Percentiles rank a stretch among this genome's conserved stretches.
Conservation (phyloP, 768 basidiomycete genomes). For the Boletus pseudo-olivaceus region DNA sequence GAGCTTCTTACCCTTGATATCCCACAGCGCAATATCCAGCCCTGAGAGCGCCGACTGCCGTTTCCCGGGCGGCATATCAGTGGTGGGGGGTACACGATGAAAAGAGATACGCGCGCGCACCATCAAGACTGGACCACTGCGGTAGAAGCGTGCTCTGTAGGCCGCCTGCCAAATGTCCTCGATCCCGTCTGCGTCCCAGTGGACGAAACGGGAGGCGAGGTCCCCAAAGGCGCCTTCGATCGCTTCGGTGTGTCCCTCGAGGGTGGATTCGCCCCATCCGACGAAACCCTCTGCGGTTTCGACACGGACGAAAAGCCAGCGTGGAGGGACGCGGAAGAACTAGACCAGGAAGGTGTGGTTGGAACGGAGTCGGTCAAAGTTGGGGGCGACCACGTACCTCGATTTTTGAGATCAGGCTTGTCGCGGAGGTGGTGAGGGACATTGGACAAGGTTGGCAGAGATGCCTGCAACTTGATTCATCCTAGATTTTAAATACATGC, state of each 20-base stretch:
- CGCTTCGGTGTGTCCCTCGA: slow-evolving; percentile 72
- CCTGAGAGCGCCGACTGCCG: slow-evolving; percentile 51
- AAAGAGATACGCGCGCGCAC: slow-evolving; percentile 22
- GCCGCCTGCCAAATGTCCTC: slow-evolving; percentile 72
- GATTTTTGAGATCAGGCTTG: slow-evolving; percentile 27
- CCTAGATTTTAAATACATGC: background rate
- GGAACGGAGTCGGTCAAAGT: no score
- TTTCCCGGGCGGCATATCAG: background rate
- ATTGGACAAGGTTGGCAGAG: slow-evolving; percentile 1
- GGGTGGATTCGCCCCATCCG: slow-evolving; percentile 74
- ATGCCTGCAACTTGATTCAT: background rate
- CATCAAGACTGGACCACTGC: slow-evolving; percentile 71
- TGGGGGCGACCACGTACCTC: slow-evolving; percentile 9
- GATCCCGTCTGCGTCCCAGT: slow-evolving; percentile 61
- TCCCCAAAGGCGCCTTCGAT: slow-evolving; percentile 64
- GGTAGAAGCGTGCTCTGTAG: slow-evolving; percentile 67
- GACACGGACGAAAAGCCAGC: slow-evolving; percentile 74
- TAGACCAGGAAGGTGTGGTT: slow-evolving; percentile 14
- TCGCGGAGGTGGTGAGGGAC: slow-evolving; percentile 11
- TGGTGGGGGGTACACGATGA: no score
- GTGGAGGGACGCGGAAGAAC: slow-evolving; percentile 66
- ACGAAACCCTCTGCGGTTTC: slow-evolving; percentile 59
- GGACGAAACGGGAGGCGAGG: slow-evolving; percentile 55
- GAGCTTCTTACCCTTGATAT: slow-evolving; percentile 76
- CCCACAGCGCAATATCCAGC: slow-evolving; percentile 70